A percentile compares a stretch with the other conserved stretches of the same genome.
Conservation (phyloP, 352 stramenopile species). For the Chloridella minuta region DNA sequence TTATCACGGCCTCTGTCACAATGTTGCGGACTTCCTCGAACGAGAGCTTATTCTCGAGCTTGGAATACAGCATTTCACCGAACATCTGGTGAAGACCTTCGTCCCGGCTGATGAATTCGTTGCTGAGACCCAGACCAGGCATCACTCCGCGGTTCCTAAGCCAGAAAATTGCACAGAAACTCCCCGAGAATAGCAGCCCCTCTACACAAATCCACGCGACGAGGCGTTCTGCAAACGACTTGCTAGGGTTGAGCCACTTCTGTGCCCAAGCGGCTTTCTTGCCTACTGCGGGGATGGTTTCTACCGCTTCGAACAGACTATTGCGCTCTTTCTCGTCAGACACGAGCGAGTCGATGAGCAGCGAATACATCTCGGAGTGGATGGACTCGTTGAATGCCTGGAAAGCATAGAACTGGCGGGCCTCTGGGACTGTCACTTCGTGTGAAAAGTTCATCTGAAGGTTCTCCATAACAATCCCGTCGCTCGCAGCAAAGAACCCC, state of each 20-base stretch:
- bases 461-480: slow-evolving; percentile 99
- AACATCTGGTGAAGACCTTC: slow-evolving; percentile 97
- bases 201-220: slow-evolving; percentile 85
- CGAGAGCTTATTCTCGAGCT: slow-evolving; percentile 75
- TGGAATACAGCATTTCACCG: slow-evolving; percentile 81
- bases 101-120: slow-evolving; percentile 89
- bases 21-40: slow-evolving; percentile 52
- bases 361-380: slow-evolving; percentile 90
- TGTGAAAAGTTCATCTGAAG: slow-evolving; percentile 88
- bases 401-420: slow-evolving; percentile 94
- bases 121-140: slow-evolving; percentile 80
- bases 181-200: slow-evolving; percentile 93
- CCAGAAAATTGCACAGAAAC: slow-evolving; percentile 97
- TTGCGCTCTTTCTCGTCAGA: slow-evolving; percentile 63
- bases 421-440: slow-evolving; percentile 75
- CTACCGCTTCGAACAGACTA: slow-evolving; percentile 71
- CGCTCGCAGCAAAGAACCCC: slow-evolving; percentile 83
- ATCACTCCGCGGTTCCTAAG: slow-evolving; percentile 96
- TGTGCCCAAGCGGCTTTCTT: slow-evolving; percentile 88
- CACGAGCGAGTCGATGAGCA: slow-evolving; percentile 97
- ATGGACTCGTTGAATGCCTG: slow-evolving; percentile 99
- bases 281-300: slow-evolving; percentile 75
- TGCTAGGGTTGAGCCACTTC: slow-evolving; percentile 63
- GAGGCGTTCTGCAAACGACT: slow-evolving; percentile 70
- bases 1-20: slow-evolving; percentile 62